Base-by-base conservation (phyloP, 2,329 filamentous ascomycete genomes). In the Hortaea sp. region DNA sequence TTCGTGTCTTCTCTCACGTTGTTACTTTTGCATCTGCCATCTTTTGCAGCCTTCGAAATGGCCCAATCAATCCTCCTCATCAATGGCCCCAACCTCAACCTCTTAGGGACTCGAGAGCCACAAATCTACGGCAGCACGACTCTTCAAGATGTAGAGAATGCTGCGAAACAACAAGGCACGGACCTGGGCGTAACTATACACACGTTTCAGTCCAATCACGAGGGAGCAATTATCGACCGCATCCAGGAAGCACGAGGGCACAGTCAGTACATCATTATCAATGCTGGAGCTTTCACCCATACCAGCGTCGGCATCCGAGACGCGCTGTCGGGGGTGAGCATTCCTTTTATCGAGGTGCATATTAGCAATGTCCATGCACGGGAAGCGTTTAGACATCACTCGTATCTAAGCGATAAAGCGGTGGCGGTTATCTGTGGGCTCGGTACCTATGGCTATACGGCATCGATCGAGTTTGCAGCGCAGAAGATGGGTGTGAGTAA, bases 341-440 rank as follows among this genome's bases (percentile, higher is more conserved):
- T 88, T 20, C 85, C 84, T 0, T 89, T 88, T 56, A 70, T 89
- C 41, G 85, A 90, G 67, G 64, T 88, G n/a, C 85, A 89, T 62
- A 75, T 88, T 31, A 81, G 73, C 46, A 89, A 89, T 62, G 76
- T 88, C 1, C 84, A 89, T 63, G 75, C 78, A 29, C 66, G 85
- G 6, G 85, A 89, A 67, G 57, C 71, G 1, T 89, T 78, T 57
- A 71, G 85, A 44, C 75, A 79, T 53, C 79, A 83, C 52, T 86
- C 81, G 52, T 88, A 83, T 58, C 69, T 89, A 53, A 80, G 77
- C 54, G 85, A 89, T 62, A 88, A 88, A 69, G 85, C 85, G 0
- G 75, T 76, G 28, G 85, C 79, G 0, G 79, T 88, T 6, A 80
- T 90, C 47, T 82, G 80, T 54, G 85, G 85, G 0, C 54, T 89